A percentile compares a stretch with the other conserved stretches of the same genome.
phyloP scores from a whole-genome alignment of 1,284 basidiomycete genomes.

The Rhodotorula sp. region DNA sequence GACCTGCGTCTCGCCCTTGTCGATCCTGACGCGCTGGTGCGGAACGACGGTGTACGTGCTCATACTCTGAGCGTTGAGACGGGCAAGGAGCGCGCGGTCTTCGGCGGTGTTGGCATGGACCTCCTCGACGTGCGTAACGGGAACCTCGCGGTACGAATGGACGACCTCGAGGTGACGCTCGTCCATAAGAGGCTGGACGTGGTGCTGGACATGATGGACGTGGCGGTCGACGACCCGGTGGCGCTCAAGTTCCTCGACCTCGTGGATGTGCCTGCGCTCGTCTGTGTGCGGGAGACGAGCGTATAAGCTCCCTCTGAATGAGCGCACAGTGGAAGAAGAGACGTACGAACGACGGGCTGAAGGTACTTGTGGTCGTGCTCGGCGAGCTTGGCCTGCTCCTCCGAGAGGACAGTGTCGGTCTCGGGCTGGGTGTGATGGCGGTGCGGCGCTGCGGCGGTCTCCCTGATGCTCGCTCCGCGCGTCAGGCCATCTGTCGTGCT shows the following conservation, averaged over 20 bases:
- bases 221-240: conserved; percentile 24
- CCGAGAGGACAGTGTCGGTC: conserved; percentile 22
- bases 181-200: conserved; percentile 32
- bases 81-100: conserved; percentile 18
- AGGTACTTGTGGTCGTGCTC: conserved; percentile 34
- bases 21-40: conserved; percentile 26
- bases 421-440: conserved; percentile 3
- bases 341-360: conserved; percentile 30
- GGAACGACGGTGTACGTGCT: conserved; percentile 29
- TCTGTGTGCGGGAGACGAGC: background rate
- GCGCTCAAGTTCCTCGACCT: conserved; percentile 33
- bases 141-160: conserved; percentile 30
- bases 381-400: conserved; percentile 23
- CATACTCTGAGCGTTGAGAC: conserved; percentile 24
- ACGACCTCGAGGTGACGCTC: conserved; percentile 31
- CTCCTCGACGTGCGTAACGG: conserved; percentile 28
- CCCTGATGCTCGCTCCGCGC: background rate
- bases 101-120: conserved; percentile 24
- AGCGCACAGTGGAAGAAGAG: background rate
- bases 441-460: conserved; percentile 9
- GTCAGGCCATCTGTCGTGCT: background rate
- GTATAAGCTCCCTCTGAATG: no score
- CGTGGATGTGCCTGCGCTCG: conserved; percentile 29
- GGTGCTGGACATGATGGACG: conserved; percentile 30
- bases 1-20: conserved; percentile 34